Percentiles rank a stretch among this genome's conserved stretches.
phyloP scores from a whole-genome alignment of 1,139 yeast genomes.

The Scheffersomyces parashehatae region DNA sequence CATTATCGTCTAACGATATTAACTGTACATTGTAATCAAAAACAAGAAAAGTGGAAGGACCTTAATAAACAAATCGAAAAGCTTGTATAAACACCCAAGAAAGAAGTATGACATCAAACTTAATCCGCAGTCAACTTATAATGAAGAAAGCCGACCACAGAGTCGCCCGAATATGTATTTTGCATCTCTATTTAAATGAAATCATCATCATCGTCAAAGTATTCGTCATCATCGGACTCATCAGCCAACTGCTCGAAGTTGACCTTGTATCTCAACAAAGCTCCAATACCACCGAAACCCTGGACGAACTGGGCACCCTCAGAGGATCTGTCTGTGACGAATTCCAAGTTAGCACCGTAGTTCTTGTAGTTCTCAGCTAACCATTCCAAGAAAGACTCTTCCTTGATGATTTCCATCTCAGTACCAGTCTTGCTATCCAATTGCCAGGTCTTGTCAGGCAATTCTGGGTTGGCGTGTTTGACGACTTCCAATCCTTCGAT shows the following conservation, averaged over 20 bases:
- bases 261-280: conserved; percentile 90
- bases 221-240: conserved; percentile 84
- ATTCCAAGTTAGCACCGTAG: conserved; percentile 93
- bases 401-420: conserved; percentile 84
- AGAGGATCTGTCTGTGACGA: conserved; percentile 92
- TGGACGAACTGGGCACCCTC: conserved; percentile 98
- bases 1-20: too few relatives aligned
- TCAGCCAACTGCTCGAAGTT: conserved; percentile 93
- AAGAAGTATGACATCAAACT: conserved; percentile 1
- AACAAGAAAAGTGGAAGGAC: too few relatives aligned
- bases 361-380: conserved; percentile 92
- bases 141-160: not conserved
- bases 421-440: conserved; percentile 82
- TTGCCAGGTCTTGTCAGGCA: conserved; percentile 75
- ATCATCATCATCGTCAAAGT: conserved; percentile 71
- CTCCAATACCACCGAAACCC: conserved; percentile 99
- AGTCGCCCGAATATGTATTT: not conserved
- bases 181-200: conserved; percentile 31
- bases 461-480: conserved; percentile 70
- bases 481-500: conserved; percentile 76
- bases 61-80: too few relatives aligned
- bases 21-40: too few relatives aligned
- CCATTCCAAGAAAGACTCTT: conserved; percentile 91
- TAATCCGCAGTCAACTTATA: not conserved
- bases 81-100: too few relatives aligned